phyloP scores from a whole-genome alignment of 2,329 filamentous ascomycete genomes.

The Helminthosporium solani region DNA sequence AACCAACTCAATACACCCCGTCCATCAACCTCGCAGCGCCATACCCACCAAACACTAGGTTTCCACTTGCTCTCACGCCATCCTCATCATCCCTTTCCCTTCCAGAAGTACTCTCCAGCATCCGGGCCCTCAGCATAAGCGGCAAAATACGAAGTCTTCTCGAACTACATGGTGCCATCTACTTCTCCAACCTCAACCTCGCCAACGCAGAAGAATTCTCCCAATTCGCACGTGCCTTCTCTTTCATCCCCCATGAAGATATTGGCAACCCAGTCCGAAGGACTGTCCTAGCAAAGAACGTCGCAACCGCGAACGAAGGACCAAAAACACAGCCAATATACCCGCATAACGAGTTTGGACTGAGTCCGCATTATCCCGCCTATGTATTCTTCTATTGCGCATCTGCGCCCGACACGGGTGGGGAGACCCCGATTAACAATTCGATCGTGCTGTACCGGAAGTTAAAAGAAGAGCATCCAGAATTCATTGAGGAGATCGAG shows the following conservation, averaged over 20 bases:
- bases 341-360: slow-evolving; percentile 17
- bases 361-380: slow-evolving; percentile 13
- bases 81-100: not conserved
- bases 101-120: not conserved
- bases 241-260: slow-evolving; percentile 13
- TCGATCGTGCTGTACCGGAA: slow-evolving; percentile 11
- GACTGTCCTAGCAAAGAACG: slow-evolving; percentile 9
- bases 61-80: slow-evolving; percentile 1
- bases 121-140: not conserved
- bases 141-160: slow-evolving; percentile 10
- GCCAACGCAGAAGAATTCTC: slow-evolving; percentile 9
- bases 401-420: slow-evolving; percentile 9
- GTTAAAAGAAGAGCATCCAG: slow-evolving; percentile 8
- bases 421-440: slow-evolving; percentile 11
- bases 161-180: slow-evolving; percentile 11
- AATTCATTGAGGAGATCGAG: slow-evolving; percentile 12
- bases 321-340: slow-evolving; percentile 14
- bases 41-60: slow-evolving; percentile 11
- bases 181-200: slow-evolving; percentile 11
- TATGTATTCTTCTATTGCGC: slow-evolving; percentile 15
- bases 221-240: slow-evolving; percentile 13
- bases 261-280: slow-evolving; percentile 13
- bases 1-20: slow-evolving; percentile 1
- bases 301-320: slow-evolving; percentile 16
- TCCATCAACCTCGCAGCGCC: slow-evolving; percentile 7